A percentile compares a stretch with the other conserved stretches of the same genome.
These are phyloP conservation scores for Rhizoclosmatium hyalinum DNA, from an alignment of 371 early-diverging fungal species.

Conservation along the genomic window DNA sequence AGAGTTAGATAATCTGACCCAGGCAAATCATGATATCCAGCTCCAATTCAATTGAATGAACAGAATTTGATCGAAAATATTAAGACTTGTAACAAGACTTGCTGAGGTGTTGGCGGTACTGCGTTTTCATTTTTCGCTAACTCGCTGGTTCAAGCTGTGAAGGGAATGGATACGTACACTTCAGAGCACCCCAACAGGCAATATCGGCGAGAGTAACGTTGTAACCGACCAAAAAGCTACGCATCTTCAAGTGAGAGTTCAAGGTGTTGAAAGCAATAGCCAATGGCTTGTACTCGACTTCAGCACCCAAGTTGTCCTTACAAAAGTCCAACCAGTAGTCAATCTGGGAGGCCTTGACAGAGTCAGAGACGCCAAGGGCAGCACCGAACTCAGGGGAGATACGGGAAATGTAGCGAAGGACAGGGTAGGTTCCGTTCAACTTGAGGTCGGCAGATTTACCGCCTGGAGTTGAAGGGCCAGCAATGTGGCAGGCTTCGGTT, in stretches of 20 bases:
- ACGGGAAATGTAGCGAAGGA: slow-evolving; percentile 22
- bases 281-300: slow-evolving; percentile 71
- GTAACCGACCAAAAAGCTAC: slow-evolving; percentile 86
- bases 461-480: slow-evolving; percentile 9
- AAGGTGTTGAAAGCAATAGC: slow-evolving; percentile 56
- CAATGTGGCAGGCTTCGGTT: slow-evolving; percentile 1
- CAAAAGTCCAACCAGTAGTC: slow-evolving; percentile 66
- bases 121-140: no score
- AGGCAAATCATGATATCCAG: no score
- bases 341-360: slow-evolving; percentile 37
- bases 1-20: background rate
- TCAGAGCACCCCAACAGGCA: slow-evolving; percentile 87
- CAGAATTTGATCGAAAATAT: no score
- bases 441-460: background rate
- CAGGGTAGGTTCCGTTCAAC: slow-evolving; percentile 24
- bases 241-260: slow-evolving; percentile 59
- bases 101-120: no score
- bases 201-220: slow-evolving; percentile 81
- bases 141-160: background rate
- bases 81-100: no score
- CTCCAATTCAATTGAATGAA: no score
- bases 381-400: slow-evolving; percentile 10
- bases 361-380: slow-evolving; percentile 24
- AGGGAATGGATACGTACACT: slow-evolving; percentile 48
- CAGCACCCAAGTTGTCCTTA: slow-evolving; percentile 63